phyloP scores from a whole-genome alignment of 768 basidiomycete genomes.

The Hericium coralloides region DNA sequence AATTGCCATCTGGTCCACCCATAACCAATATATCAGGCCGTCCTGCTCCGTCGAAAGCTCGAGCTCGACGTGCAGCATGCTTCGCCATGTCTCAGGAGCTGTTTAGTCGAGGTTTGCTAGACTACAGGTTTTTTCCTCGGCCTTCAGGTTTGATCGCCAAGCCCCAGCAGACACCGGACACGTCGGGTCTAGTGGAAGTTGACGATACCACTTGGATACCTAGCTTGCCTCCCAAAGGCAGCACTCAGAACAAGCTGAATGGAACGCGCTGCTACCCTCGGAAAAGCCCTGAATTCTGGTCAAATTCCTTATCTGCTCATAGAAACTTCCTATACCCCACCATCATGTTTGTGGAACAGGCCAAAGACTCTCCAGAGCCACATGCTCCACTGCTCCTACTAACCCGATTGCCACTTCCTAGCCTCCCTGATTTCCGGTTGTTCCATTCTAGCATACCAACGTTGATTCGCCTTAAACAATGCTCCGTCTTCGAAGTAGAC shows the following conservation, averaged over 20 bases:
- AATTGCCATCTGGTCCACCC: constrained; percentile 35
- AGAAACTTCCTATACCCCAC: constrained; percentile 45
- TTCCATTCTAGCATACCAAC: constrained; percentile 45
- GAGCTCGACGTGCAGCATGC: constrained; percentile 54
- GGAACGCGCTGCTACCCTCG: constrained; percentile 49
- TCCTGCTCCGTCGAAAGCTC: constrained; percentile 33
- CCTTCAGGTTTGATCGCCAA: constrained; percentile 11
- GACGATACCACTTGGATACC: constrained; percentile 2
- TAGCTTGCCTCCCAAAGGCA: neutral
- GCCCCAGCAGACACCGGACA: constrained; percentile 1
- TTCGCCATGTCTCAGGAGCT: constrained; percentile 46
- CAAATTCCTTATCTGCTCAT: constrained; percentile 25
- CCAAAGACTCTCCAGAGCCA: constrained; percentile 19
- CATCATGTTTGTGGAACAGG: constrained; percentile 30
- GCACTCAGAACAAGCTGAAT: constrained; percentile 9
- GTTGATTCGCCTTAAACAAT: constrained; percentile 34
- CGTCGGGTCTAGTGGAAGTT: constrained; percentile 6
- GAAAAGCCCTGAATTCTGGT: constrained; percentile 64
- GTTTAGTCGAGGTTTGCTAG: constrained; percentile 41
- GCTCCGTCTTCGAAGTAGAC: constrained; percentile 40
- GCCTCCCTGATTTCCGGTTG: constrained; percentile 44
- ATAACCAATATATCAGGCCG: constrained; percentile 36
- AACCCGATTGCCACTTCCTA: constrained; percentile 58
- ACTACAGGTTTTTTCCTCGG: constrained; percentile 28
- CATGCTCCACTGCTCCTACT: constrained; percentile 57